Conservation (phyloP, 176 grass and related monocot species). For the Oryza meyeriana region DNA sequence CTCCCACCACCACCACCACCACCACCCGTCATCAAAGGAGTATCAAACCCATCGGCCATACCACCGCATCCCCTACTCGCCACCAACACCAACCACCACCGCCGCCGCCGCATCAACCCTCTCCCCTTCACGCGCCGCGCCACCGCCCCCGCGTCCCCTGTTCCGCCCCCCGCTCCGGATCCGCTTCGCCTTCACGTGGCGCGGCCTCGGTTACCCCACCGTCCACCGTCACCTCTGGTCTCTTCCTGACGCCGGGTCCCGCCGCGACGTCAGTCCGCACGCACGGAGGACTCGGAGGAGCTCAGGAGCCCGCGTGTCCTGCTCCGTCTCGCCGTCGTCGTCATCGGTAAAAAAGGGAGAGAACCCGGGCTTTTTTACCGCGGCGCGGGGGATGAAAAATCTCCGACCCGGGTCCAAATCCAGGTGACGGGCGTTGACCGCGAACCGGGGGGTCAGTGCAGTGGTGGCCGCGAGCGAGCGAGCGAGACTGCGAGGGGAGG, state of each 20-base stretch:
- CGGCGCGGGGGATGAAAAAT: not conserved
- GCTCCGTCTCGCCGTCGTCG: not conserved
- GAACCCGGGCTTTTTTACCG: not conserved
- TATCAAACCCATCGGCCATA: not conserved
- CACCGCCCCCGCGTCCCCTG: not conserved
- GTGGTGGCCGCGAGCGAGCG: slow-evolving; percentile 33
- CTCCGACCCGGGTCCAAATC: slow-evolving; percentile 53
- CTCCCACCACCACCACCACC: not conserved
- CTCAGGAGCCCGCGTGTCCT: not conserved
- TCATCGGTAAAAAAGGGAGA: slow-evolving; percentile 15
- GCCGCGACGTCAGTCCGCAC: not conserved
- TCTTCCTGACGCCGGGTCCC: slow-evolving; percentile 16
- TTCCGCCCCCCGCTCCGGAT: not conserved
- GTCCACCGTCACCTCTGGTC: not conserved
- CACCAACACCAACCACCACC: slow-evolving; percentile 27
- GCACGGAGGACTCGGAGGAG: not conserved
- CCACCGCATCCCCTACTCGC: slow-evolving; percentile 9
- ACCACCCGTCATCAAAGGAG: not conserved
- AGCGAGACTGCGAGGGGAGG: not conserved
- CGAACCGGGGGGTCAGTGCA: not conserved
- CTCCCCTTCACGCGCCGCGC: not conserved
- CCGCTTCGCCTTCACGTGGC: slow-evolving; percentile 38
- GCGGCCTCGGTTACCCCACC: not conserved
- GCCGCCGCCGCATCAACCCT: not conserved
- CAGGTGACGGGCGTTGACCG: slow-evolving; percentile 66